Conservation (phyloP, 805 yeast species). For the Suhomyces sp. region DNA sequence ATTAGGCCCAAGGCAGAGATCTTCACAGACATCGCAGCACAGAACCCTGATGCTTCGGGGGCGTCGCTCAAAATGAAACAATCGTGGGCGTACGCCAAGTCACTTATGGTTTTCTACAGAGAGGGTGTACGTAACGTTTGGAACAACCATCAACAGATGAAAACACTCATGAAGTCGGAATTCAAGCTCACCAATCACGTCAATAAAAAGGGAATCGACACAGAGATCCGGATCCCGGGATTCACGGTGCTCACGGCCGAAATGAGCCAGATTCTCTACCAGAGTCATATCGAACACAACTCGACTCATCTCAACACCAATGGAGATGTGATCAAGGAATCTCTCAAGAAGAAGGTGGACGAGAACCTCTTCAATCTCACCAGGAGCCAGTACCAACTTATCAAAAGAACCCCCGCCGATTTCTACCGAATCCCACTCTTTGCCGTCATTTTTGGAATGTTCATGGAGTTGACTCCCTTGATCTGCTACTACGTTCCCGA, state of each 20-base stretch:
- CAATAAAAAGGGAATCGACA: slow-evolving; percentile 22
- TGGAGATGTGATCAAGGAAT: slow-evolving; percentile 19
- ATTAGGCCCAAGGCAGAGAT: slow-evolving; percentile 28
- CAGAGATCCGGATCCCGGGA: slow-evolving; percentile 28
- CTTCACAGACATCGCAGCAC: slow-evolving; percentile 21
- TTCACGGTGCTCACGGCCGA: slow-evolving; percentile 36
- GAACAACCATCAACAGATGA: slow-evolving; percentile 33
- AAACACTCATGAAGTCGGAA: slow-evolving; percentile 15
- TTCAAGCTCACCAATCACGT: slow-evolving; percentile 20
- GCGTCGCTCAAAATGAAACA: slow-evolving; percentile 33
- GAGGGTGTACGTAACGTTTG: slow-evolving; percentile 58
- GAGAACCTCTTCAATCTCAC: slow-evolving; percentile 36
- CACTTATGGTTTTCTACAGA: slow-evolving; percentile 52
- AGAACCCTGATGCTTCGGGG: slow-evolving; percentile 16
- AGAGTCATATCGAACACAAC: slow-evolving; percentile 36
- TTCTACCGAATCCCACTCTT: slow-evolving; percentile 54
- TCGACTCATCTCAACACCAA: slow-evolving; percentile 17
- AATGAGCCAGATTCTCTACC: slow-evolving; percentile 36
- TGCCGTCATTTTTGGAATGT: slow-evolving; percentile 44
- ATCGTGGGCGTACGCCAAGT: slow-evolving; percentile 44
- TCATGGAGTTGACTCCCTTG: slow-evolving; percentile 55
- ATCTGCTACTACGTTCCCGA: slow-evolving; percentile 55
- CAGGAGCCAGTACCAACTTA: slow-evolving; percentile 50
- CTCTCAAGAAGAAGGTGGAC: slow-evolving; percentile 10
- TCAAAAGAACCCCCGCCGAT: slow-evolving; percentile 52